phyloP scores from a whole-genome alignment of 345 rosid genomes.

The Kandelia obovata region DNA sequence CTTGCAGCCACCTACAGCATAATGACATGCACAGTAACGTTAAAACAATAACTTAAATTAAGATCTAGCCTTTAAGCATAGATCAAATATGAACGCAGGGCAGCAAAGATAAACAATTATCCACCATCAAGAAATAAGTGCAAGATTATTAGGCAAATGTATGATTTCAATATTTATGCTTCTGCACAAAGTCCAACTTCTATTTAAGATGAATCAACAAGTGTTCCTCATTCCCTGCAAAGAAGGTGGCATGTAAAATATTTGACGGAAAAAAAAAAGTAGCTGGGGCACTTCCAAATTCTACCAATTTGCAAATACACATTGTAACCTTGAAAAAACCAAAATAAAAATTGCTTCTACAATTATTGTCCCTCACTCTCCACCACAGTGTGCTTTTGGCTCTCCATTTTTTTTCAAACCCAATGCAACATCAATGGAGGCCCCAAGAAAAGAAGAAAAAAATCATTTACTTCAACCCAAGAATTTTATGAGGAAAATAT shows the following conservation, averaged over 20 bases:
- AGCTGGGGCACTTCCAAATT: no score
- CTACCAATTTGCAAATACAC: no score
- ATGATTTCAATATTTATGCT: no score
- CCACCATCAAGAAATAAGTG: no score
- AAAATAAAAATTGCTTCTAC: background rate
- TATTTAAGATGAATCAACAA: no score
- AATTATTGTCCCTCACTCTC: background rate
- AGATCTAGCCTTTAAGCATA: background rate
- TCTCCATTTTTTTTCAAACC: background rate
- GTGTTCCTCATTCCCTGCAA: no score
- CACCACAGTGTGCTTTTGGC: background rate
- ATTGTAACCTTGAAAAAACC: background rate
- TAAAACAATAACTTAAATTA: background rate
- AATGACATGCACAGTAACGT: background rate
- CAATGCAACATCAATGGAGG: background rate
- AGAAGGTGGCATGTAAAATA: no score
- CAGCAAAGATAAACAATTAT: no score
- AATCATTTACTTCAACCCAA: background rate
- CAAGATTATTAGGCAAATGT: no score
- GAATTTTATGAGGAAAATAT: no score
- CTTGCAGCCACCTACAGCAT: slow-evolving; percentile 72
- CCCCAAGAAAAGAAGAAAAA: background rate
- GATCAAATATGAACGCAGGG: background rate
- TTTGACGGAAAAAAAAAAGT: no score
- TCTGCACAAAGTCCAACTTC: no score